Base-by-base conservation (phyloP, 441 rosid species). In the Omphalea diandra region DNA sequence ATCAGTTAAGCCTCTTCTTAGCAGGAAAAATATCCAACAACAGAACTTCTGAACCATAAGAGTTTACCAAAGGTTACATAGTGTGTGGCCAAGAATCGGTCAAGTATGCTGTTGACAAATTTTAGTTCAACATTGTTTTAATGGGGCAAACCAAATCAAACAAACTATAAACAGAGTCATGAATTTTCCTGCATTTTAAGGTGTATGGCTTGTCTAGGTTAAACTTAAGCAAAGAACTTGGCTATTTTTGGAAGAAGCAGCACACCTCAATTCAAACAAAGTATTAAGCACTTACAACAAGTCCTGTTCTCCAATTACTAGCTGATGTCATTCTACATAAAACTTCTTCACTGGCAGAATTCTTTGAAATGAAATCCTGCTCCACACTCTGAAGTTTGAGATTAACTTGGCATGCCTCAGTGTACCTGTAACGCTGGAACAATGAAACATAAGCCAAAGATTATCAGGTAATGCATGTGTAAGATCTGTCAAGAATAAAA, bases 341-440 rank as follows among this genome's bases (percentile, higher is more conserved):
- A 75, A 72, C 79, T 67, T 80, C 91, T 80, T 86, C 91, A 69
- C 71, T 61, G 22, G 63, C 60, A 22, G 75, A 58, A 67, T 80
- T 76, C 63, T 71, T 80, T 3, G 83, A 82, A 69, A 86, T 38
- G 58, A 84, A 90, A 49, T 83, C 82, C 79, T 85, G 80, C 85
- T 89, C 99, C 73, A 81, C 53, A 44, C 65, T 82, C 79, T 86
- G 86, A 79, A 94, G 94, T 69, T 75, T 83, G 63, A 69, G 78
- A 82, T 90, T 83, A 50, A 90, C 88, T 77, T 84, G 90, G 82
- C 82, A 88, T 72, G 99, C 98, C 82, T 92, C 89, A 50, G 85
- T 81, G 81, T 92, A 94, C 71, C 93, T 83, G 81, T 83, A 87
- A 36, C 99, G 93, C 99, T 94, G 87, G 77, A 84, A 70, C 46